phyloP scores from a whole-genome alignment of 2,329 filamentous ascomycete genomes.

The Albifimbria verrucaria region DNA sequence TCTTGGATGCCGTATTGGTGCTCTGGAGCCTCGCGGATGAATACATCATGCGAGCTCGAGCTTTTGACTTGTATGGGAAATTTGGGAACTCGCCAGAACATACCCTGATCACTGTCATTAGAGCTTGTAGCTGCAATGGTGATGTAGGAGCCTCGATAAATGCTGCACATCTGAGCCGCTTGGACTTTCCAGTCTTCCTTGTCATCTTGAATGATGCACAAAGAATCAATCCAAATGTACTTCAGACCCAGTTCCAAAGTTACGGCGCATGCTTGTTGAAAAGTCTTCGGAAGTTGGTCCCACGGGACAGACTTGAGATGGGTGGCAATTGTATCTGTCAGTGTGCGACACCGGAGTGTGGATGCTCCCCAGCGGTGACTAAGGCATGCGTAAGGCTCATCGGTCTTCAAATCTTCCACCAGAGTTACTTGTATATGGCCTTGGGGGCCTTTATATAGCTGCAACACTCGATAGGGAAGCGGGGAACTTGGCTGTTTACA shows the following conservation, averaged over 20 bases:
- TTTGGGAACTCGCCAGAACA: not conserved
- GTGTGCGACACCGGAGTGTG: constrained; percentile 5
- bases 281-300: constrained; percentile 3
- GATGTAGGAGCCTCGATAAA: not conserved
- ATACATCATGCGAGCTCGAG: not conserved
- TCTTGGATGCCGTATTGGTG: constrained; percentile 3
- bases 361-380: constrained; percentile 9
- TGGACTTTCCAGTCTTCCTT: constrained; percentile 1
- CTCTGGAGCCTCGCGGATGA: constrained; percentile 3
- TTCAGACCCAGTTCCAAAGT: constrained; percentile 4
- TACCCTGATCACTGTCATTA: not conserved
- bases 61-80: not conserved
- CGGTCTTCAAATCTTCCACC: constrained; percentile 2
- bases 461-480: constrained; percentile 4
- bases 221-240: constrained; percentile 3
- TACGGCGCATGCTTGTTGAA: constrained; percentile 2
- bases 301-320: constrained; percentile 5
- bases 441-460: not conserved
- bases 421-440: constrained; percentile 3
- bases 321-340: not conserved
- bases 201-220: constrained; percentile 1
- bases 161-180: not conserved
- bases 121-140: constrained; percentile 1
- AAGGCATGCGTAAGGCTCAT: constrained; percentile 7
- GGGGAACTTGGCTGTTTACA: not conserved